phyloP scores from a whole-genome alignment of 495 filamentous ascomycete genomes.

The Hypoxylon rickii region DNA sequence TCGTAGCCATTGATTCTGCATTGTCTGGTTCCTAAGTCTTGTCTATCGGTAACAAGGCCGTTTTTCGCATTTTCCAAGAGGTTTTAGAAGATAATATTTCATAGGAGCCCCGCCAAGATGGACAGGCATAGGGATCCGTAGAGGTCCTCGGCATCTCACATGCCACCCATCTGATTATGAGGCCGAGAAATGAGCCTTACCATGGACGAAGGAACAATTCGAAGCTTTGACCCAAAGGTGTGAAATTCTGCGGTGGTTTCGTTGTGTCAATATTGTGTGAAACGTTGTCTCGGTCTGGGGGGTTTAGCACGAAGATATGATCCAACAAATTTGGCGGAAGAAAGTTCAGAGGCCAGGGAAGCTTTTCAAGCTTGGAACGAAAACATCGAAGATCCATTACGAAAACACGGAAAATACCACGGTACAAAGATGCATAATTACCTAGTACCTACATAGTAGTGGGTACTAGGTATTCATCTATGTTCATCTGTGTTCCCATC shows the following conservation, averaged over 20 bases:
- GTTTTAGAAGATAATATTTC: conserved; percentile 1
- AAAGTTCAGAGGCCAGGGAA: no score
- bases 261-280: no score
- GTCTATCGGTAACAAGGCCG: conserved; percentile 13
- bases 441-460: no score
- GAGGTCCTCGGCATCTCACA: conserved; percentile 23
- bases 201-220: neutral
- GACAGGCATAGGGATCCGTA: neutral
- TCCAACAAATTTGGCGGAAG: no score
- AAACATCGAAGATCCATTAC: neutral
- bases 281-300: conserved; percentile 1
- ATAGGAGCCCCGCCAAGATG: conserved; percentile 10
- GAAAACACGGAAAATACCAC: no score
- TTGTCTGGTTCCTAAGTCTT: neutral
- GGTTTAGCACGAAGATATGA: neutral
- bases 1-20: neutral
- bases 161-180: no score
- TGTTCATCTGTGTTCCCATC: no score
- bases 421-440: no score
- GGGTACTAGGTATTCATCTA: no score
- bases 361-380: no score
- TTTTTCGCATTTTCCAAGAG: conserved; percentile 30
- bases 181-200: no score
- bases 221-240: neutral
- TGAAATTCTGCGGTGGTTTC: no score